Conservation (phyloP, 352 stramenopile genomes). For the Pythium aquatile region DNA sequence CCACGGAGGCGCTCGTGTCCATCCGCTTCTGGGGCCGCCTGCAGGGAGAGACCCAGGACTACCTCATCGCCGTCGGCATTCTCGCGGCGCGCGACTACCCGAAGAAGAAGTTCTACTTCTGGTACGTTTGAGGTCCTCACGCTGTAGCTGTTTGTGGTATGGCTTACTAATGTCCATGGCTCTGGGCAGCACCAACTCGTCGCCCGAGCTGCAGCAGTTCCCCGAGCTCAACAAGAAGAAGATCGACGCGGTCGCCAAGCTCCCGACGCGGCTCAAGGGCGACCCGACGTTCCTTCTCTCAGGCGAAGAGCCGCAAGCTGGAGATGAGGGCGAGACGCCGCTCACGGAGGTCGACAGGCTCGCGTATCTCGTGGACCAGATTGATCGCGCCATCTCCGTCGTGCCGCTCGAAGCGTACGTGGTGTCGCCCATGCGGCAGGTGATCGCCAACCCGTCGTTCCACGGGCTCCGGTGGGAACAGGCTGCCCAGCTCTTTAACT, state of each 20-base stretch:
- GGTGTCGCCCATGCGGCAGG: constrained; percentile 65
- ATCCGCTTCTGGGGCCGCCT: constrained; percentile 78
- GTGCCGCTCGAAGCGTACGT: constrained; percentile 67
- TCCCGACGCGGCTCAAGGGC: constrained; percentile 61
- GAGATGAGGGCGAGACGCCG: constrained; percentile 40
- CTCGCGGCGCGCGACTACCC: constrained; percentile 61
- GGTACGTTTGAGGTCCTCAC: constrained; percentile 29
- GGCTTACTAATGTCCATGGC: neutral
- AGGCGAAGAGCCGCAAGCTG: constrained; percentile 36
- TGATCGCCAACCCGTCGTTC: constrained; percentile 68
- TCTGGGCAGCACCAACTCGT: constrained; percentile 61
- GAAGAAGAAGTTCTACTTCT: constrained; percentile 88
- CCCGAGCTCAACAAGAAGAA: constrained; percentile 66
- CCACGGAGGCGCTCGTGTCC: constrained; percentile 56
- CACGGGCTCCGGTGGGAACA: constrained; percentile 67
- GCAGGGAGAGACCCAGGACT: constrained; percentile 61
- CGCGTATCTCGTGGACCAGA: constrained; percentile 60
- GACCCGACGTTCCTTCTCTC: constrained; percentile 59
- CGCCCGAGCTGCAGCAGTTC: constrained; percentile 77
- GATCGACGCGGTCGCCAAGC: constrained; percentile 36
- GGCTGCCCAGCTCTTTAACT: constrained; percentile 62
- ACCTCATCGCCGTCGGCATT: constrained; percentile 60
- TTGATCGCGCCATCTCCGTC: constrained; percentile 57
- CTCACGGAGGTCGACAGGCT: constrained; percentile 79
- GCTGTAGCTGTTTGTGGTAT: neutral